These are phyloP conservation scores for Candida peoriensis DNA, from an alignment of 805 yeast species.

Conservation along the genomic window DNA sequence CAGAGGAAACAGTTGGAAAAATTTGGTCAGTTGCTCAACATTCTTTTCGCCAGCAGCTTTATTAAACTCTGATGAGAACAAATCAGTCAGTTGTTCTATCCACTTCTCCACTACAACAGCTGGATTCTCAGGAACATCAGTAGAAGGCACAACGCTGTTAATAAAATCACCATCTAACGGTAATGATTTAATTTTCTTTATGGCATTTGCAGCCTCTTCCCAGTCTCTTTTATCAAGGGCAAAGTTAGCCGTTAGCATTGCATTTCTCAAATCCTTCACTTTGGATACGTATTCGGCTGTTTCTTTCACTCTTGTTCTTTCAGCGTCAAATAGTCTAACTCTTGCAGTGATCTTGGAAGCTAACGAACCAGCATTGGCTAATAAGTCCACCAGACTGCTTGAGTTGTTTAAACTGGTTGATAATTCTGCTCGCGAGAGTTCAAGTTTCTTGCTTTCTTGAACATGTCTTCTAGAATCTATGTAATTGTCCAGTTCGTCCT, in stretches of 20 bases:
- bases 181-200: constrained; percentile 45
- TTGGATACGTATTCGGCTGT: constrained; percentile 62
- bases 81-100: constrained; percentile 48
- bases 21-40: constrained; percentile 66
- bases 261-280: constrained; percentile 60
- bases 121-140: constrained; percentile 82
- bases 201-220: constrained; percentile 72
- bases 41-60: constrained; percentile 63
- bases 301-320: constrained; percentile 56
- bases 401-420: constrained; percentile 56
- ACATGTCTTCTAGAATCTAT: constrained; percentile 22
- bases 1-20: constrained; percentile 83
- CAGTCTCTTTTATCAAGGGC: constrained; percentile 69
- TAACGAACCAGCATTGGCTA: constrained; percentile 56
- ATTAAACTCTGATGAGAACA: constrained; percentile 60
- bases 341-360: constrained; percentile 65
- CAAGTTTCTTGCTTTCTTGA: constrained; percentile 39
- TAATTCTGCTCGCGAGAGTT: constrained; percentile 57
- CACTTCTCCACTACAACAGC: constrained; percentile 48
- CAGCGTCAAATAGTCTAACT: constrained; percentile 65
- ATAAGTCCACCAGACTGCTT: constrained; percentile 45
- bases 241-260: constrained; percentile 58
- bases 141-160: constrained; percentile 75
- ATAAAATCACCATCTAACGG: constrained; percentile 73
- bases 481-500: constrained; percentile 20